Percentiles rank a stretch among this genome's conserved stretches.
Evolutionary conservation across 345 rosid species (phyloP).

Genomic region (Pugionium cornutum): DNA sequence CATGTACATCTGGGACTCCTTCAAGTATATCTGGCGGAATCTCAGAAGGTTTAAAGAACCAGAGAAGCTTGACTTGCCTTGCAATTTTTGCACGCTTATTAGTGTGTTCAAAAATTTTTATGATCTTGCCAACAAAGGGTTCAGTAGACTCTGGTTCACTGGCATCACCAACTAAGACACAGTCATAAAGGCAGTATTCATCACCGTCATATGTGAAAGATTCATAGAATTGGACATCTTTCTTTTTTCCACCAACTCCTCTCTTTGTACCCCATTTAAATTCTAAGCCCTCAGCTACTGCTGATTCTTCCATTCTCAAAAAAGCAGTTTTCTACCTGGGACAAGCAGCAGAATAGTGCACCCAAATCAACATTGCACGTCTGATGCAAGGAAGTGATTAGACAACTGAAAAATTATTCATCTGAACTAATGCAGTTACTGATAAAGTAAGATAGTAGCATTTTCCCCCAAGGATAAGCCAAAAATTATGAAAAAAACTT

Average conservation of each 20-base stretch:
- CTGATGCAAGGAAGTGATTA: conserved; percentile 18
- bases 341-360: conserved; percentile 1
- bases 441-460: conserved; percentile 2
- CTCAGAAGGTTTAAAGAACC: conserved; percentile 80
- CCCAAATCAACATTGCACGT: conserved; percentile 3
- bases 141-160: conserved; percentile 56
- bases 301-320: conserved; percentile 55
- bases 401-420: conserved; percentile 10
- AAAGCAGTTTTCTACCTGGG: conserved; percentile 15
- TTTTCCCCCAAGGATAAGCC: no score
- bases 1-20: conserved; percentile 35
- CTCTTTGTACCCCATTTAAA: conserved; percentile 77
- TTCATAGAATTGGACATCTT: conserved; percentile 64
- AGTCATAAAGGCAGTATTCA: conserved; percentile 67
- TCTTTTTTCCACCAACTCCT: conserved; percentile 61
- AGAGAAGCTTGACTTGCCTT: conserved; percentile 60
- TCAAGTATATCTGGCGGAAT: conserved; percentile 46
- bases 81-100: conserved; percentile 41
- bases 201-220: conserved; percentile 70
- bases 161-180: conserved; percentile 53
- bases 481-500: no score
- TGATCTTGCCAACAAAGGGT: conserved; percentile 71
- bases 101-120: conserved; percentile 69
- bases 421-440: not conserved
- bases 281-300: conserved; percentile 44